Base-by-base conservation (phyloP, 306 rosid genomes). In the Cercis canadensis region DNA sequence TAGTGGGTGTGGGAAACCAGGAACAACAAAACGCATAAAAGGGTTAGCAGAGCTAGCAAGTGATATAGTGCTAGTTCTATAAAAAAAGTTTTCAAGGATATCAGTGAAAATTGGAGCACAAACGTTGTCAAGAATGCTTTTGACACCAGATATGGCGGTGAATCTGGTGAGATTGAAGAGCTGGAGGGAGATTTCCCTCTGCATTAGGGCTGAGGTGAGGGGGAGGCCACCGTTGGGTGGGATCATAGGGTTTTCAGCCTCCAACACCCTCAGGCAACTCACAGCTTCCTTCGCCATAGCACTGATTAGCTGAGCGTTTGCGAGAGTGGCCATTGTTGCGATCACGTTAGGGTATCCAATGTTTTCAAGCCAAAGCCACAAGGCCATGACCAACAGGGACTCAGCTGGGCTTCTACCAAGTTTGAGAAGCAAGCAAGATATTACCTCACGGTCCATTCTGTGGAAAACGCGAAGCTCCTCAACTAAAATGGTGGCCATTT, bases 321-420 rank as follows among this genome's bases (percentile, higher is more conserved):
- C 4, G 0, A 77, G 44, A 21, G 4, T 41, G 31, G 12, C 43
- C 49, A 82, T 40, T 51, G 34, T 73, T 16, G 45, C 57, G 11
- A 87, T 45, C 8, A 85, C 5, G 37, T 72, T 79, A 0, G 69
- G 72, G 46, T 67, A 70, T 2, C 81, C 76, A 3, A 47, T 43
- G 10, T 68, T 70, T 44, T 87, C 85, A 1, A 89, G 70, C 86
- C 90, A 87, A 0, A 85, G 46, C 96, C 96, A 87, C 0, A 85
- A 21, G 19, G 96, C 87, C 79, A 89, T 85, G 34, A 83, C 62
- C 0, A 87, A 56, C 14, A 89, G 62, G 4, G 87, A 79, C 7
- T 81, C 78, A 0, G 81, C 71, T 0, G 84, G 75, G 56, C 75
- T 62, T 6, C 86, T 75, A 0, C 0, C 39, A n/a, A 83, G 53